Conservation (phyloP, 768 basidiomycete species). For the Termitomyces sp. region DNA sequence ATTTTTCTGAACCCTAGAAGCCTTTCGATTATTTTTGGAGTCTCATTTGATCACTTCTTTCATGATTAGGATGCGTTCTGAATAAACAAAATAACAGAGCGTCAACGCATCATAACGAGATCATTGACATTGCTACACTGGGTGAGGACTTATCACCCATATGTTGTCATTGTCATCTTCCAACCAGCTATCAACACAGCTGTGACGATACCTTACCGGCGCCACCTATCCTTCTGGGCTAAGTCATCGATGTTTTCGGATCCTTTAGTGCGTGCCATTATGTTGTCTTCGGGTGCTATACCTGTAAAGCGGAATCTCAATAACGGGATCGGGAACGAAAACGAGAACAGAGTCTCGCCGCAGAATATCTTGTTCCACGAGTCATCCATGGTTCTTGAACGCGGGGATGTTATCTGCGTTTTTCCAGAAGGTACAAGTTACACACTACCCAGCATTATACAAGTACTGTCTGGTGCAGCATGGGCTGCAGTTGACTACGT, state of each 20-base stretch:
- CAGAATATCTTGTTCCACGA: conserved; percentile 47
- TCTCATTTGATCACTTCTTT: not conserved
- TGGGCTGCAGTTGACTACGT: conserved; percentile 72
- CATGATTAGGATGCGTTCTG: not conserved
- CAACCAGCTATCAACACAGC: conserved; percentile 21
- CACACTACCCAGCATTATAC: conserved; percentile 39
- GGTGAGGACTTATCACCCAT: not conserved
- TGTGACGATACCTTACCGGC: conserved; percentile 52
- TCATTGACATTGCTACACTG: conserved; percentile 48
- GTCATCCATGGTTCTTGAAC: conserved; percentile 49
- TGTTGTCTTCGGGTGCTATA: conserved; percentile 54
- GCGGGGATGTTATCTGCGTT: conserved; percentile 54
- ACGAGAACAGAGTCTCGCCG: conserved; percentile 11
- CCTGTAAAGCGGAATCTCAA: not conserved
- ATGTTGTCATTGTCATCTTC: not conserved
- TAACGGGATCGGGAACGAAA: not conserved
- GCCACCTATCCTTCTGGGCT: conserved; percentile 62
- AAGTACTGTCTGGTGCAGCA: conserved; percentile 55
- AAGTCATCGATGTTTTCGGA: conserved; percentile 65
- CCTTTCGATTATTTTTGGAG: too few relatives aligned
- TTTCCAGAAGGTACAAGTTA: conserved; percentile 63
- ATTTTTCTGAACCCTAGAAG: not conserved
- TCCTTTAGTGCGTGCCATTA: conserved; percentile 41
- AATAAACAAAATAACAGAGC: conserved; percentile 27
- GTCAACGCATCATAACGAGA: conserved; percentile 65